Evolutionary conservation across 2,329 filamentous ascomycete species (phyloP).

Genomic region (Leptographium procerum): DNA sequence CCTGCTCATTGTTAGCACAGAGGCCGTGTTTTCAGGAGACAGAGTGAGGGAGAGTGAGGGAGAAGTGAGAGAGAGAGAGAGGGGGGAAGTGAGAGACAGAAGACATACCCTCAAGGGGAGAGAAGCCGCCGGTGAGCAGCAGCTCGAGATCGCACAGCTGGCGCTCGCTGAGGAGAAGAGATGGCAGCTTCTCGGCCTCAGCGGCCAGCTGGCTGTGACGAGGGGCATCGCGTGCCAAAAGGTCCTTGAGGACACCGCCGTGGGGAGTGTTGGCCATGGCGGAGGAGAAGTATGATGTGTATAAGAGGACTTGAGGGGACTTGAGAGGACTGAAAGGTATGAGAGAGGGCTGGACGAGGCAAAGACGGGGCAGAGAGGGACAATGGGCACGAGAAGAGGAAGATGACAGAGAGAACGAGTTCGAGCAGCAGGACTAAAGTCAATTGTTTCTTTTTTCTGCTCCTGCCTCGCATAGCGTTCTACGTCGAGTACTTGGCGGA

Average conservation of each 20-base stretch:
- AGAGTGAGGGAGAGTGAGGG: background rate
- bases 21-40: background rate
- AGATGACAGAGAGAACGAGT: background rate
- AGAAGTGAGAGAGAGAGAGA: too few species aligned
- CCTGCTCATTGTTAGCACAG: slow-evolving; percentile 37
- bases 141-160: slow-evolving; percentile 97
- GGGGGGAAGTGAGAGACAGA: too few species aligned
- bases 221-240: slow-evolving; percentile 83
- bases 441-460: background rate
- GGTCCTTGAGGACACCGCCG: slow-evolving; percentile 94
- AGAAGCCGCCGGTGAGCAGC: slow-evolving; percentile 96
- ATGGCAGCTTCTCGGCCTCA: slow-evolving; percentile 79
- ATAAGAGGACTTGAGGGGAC: too few species aligned
- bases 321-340: too few species aligned
- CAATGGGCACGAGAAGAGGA: background rate
- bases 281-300: background rate
- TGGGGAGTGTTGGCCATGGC: slow-evolving; percentile 62
- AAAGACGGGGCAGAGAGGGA: too few species aligned
- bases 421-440: background rate
- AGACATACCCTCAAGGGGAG: slow-evolving; percentile 85
- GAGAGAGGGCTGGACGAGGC: too few species aligned
- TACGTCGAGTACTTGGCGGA: background rate
- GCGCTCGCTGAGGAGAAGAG: slow-evolving; percentile 76
- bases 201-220: slow-evolving; percentile 66
- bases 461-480: background rate